phyloP scores from a whole-genome alignment of 1,139 yeast species.

The Zygosaccharomyces sapae region DNA sequence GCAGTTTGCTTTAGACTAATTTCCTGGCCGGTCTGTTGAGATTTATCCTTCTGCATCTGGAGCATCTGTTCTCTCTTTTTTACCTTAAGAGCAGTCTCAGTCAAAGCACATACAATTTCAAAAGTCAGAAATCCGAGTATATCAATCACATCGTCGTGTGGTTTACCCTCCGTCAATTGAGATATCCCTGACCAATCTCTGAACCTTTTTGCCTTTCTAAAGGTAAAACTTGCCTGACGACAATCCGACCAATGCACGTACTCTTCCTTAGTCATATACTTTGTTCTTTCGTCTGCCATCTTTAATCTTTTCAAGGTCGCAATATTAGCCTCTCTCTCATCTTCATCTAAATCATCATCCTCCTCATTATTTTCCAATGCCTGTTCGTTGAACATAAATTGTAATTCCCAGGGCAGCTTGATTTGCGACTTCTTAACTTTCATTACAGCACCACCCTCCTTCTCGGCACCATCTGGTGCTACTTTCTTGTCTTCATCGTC shows the following conservation, averaged over 20 bases:
- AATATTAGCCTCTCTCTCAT: constrained; percentile 83
- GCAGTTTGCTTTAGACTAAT: constrained; percentile 26
- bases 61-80: constrained; percentile 62
- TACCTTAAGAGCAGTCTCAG: constrained; percentile 85
- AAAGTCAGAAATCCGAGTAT: constrained; percentile 91
- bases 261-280: constrained; percentile 91
- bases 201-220: constrained; percentile 85
- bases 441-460: constrained; percentile 55
- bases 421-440: constrained; percentile 75
- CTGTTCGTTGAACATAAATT: constrained; percentile 89
- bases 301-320: constrained; percentile 85
- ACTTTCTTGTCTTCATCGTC: constrained; percentile 42
- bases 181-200: constrained; percentile 95
- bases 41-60: constrained; percentile 35
- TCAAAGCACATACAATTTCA: constrained; percentile 90
- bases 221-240: constrained; percentile 94
- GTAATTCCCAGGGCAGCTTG: constrained; percentile 91
- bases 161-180: constrained; percentile 80
- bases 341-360: constrained; percentile 64
- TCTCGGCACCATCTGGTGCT: constrained; percentile 40
- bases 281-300: constrained; percentile 91
- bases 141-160: constrained; percentile 95
- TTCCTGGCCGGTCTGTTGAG: constrained; percentile 30
- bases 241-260: constrained; percentile 99
- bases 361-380: constrained; percentile 80